Base-by-base conservation (phyloP, 2,329 filamentous ascomycete species). In the Scedosporium minutisporum region DNA sequence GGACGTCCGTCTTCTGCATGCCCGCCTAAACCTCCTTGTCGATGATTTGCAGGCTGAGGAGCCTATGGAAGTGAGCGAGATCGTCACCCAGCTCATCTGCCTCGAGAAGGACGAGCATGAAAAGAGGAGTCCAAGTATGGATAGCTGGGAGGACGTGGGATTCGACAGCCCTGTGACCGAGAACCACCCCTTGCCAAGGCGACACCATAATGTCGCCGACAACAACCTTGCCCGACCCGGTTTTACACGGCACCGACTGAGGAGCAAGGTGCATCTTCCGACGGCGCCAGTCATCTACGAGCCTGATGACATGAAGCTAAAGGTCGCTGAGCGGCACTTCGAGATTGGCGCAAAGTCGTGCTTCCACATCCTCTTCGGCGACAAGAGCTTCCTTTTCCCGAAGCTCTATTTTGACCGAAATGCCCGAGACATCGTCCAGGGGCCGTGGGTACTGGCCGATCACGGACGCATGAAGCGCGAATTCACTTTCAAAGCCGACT, bases 341-440 rank as follows among this genome's bases (percentile, higher is more conserved):
- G 89, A 96, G 67, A 87, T 97, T 65, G 96, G 91, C 65, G 89
- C 95, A 57, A 97, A 99, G 74, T 91, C 91, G 0, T 86, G 96
- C 63, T 99, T 97, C 73, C 93, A 97, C 71, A 90, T 97, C 16
- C 82, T 99, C 60, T 99, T 97, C 74, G 95, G 95, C 44, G 95
- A 99, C 74, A 96, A 93, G 76, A 96, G 91, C 72, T 91, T 93
- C 41, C 87, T 97, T 46, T 99, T 97, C 76, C 91, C 95, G 68
- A 87, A 93, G 69, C 80, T 97, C 33, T 93, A 97, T 72, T 88
- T 91, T 71, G 91, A 96, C 72, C 84, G 90, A 60, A 83, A 87
- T 68, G 91, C 90, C 14, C 84, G 87, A 72, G 86, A 87, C 65
- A 92, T 97, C 65, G 86, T 88, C 2, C 93, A 97, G 74, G 89